Conservation (phyloP, 2,329 filamentous ascomycete genomes). For the Coniochaeta sp. region DNA sequence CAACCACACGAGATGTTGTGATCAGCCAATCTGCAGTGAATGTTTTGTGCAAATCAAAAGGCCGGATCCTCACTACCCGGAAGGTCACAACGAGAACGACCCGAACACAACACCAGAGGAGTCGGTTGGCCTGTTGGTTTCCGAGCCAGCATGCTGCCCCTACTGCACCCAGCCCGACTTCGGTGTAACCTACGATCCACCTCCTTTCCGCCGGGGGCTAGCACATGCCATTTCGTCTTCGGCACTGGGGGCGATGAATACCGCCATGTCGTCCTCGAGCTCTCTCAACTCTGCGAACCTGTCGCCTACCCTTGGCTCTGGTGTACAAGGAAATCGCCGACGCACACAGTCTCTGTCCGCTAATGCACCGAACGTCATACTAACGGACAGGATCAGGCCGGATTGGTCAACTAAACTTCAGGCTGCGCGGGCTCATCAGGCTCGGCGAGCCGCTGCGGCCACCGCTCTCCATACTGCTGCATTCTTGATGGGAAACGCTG, state of each 20-base stretch:
- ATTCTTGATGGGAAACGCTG: slow-evolving; percentile 67
- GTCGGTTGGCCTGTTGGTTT: slow-evolving; percentile 63
- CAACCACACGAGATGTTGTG: slow-evolving; percentile 90
- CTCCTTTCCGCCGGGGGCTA: slow-evolving; percentile 79
- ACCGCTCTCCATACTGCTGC: slow-evolving; percentile 93
- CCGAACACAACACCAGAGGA: slow-evolving; percentile 37
- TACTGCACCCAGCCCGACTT: slow-evolving; percentile 95
- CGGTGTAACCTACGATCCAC: slow-evolving; percentile 88
- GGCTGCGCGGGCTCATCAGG: slow-evolving; percentile 74
- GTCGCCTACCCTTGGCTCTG: slow-evolving; percentile 25
- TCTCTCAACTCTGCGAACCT: slow-evolving; percentile 58
- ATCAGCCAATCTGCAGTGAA: slow-evolving; percentile 94
- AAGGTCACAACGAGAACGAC: slow-evolving; percentile 52
- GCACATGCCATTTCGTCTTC: slow-evolving; percentile 51
- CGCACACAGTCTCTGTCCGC: slow-evolving; percentile 62
- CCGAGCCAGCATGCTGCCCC: slow-evolving; percentile 84
- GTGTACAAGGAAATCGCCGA: slow-evolving; percentile 23
- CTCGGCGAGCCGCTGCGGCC: slow-evolving; percentile 81
- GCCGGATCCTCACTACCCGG: slow-evolving; percentile 81
- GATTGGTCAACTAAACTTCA: slow-evolving; percentile 91
- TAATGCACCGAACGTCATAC: slow-evolving; percentile 77
- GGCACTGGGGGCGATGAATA: slow-evolving; percentile 41
- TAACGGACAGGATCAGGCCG: slow-evolving; percentile 84
- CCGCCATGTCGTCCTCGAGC: slow-evolving; percentile 81
- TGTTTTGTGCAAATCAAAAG: slow-evolving; percentile 99